phyloP scores from a whole-genome alignment of 495 filamentous ascomycete genomes.

The Cryomyces antarcticus region DNA sequence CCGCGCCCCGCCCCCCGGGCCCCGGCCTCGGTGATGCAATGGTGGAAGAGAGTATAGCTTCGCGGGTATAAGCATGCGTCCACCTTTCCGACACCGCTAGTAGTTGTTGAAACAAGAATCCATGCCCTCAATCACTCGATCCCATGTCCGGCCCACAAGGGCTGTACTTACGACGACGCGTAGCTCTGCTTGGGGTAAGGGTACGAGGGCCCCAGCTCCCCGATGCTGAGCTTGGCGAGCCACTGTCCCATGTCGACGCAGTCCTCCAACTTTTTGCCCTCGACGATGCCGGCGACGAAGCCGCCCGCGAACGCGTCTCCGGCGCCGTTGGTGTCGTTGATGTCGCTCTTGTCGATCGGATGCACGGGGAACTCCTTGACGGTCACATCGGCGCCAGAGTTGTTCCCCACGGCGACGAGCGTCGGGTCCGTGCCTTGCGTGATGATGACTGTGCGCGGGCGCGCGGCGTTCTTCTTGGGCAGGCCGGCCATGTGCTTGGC shows the following conservation, averaged over 20 bases:
- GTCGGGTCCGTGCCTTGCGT: constrained; percentile 89
- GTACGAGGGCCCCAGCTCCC: constrained; percentile 90
- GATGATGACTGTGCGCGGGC: constrained; percentile 65
- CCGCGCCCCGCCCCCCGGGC: no score
- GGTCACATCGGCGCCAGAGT: constrained; percentile 36
- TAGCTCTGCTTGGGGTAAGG: neutral
- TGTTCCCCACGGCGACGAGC: constrained; percentile 44
- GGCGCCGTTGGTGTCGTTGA: constrained; percentile 90
- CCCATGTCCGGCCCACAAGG: no score
- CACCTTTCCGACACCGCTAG: no score
- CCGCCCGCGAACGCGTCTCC: constrained; percentile 94
- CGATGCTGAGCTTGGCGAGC: constrained; percentile 79
- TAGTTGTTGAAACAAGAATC: no score
- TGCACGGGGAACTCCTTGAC: constrained; percentile 65
- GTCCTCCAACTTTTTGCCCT: constrained; percentile 56
- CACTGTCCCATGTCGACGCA: constrained; percentile 81
- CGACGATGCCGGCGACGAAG: constrained; percentile 71
- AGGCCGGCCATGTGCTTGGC: constrained; percentile 67
- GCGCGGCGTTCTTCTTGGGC: constrained; percentile 72
- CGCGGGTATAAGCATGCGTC: no score
- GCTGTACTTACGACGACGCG: no score
- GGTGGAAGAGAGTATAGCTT: no score
- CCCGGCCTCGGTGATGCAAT: no score
- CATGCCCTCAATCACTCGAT: no score
- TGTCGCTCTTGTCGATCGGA: constrained; percentile 47